phyloP scores from a whole-genome alignment of 1,284 basidiomycete genomes.

The Thelephora terrestris region DNA sequence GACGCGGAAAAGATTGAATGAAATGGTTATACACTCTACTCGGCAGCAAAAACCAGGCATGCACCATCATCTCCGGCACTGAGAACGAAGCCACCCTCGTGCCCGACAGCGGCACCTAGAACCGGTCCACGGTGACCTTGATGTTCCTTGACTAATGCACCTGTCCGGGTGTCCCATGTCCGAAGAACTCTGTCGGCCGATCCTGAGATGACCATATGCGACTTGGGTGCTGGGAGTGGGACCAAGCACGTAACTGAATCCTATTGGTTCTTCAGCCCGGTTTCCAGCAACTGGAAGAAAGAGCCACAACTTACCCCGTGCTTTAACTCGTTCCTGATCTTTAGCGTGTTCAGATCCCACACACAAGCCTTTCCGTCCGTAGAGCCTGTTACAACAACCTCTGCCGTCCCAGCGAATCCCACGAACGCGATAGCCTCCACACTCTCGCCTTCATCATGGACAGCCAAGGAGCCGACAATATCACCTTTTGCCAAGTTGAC shows the following conservation, averaged over 20 bases:
- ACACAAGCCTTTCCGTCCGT: constrained; percentile 93
- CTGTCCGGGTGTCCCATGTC: constrained; percentile 91
- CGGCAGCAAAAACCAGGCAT: constrained; percentile 71
- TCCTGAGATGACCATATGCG: constrained; percentile 70
- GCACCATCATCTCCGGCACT: constrained; percentile 83
- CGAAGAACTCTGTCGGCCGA: constrained; percentile 81
- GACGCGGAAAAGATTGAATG: too few relatives aligned
- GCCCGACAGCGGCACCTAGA: constrained; percentile 65
- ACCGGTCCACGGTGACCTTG: constrained; percentile 81
- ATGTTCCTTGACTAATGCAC: constrained; percentile 69
- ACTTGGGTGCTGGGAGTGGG: constrained; percentile 61
- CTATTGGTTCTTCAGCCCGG: constrained; percentile 30
- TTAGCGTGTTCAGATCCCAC: constrained; percentile 87
- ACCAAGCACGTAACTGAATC: constrained; percentile 82
- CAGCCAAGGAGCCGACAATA: constrained; percentile 70
- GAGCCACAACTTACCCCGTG: constrained; percentile 51
- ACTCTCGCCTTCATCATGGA: constrained; percentile 83
- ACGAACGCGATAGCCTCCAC: constrained; percentile 87
- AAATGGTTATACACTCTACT: too few relatives aligned
- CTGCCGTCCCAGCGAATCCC: constrained; percentile 58
- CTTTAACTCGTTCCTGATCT: constrained; percentile 68
- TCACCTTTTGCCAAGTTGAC: constrained; percentile 83
- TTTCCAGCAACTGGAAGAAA: constrained; percentile 8
- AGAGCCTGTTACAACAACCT: constrained; percentile 77
- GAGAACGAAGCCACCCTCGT: constrained; percentile 57